Conservation (phyloP, 2,329 filamentous ascomycete species). For the Lachnellula cervina region DNA sequence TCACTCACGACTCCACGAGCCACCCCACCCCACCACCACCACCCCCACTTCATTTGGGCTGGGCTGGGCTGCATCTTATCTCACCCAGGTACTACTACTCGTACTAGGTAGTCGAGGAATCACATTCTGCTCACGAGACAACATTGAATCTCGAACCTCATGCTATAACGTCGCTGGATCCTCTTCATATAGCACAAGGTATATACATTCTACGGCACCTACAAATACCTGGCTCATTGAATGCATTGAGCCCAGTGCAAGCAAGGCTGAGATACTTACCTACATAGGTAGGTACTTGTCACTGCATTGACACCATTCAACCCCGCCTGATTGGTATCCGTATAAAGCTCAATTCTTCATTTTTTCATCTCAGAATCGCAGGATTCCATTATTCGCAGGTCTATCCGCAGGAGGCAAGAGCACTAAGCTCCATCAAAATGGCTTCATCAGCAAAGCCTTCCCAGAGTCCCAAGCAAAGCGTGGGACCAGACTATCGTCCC, state of each 20-base stretch:
- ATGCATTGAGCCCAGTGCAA: not conserved
- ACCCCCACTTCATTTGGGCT: no score
- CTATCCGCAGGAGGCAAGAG: not conserved
- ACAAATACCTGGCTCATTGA: not conserved
- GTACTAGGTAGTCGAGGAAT: not conserved
- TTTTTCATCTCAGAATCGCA: not conserved
- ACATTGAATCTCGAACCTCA: not conserved
- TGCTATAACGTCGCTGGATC: not conserved
- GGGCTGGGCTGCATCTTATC: not conserved
- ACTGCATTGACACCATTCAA: not conserved
- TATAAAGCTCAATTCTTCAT: not conserved
- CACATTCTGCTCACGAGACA: slow-evolving; percentile 1
- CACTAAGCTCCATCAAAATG: slow-evolving; percentile 15
- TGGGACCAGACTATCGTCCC: slow-evolving; percentile 75
- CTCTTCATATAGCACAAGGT: not conserved
- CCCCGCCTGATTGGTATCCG: not conserved
- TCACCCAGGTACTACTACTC: not conserved
- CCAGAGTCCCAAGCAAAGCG: slow-evolving; percentile 51
- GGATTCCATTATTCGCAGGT: not conserved
- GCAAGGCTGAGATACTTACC: not conserved
- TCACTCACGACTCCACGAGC: no score
- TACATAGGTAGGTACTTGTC: not conserved
- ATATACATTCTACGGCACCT: not conserved
- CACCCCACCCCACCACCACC: no score
- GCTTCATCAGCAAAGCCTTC: slow-evolving; percentile 32